Percentiles rank a stretch among this genome's conserved stretches.
Evolutionary conservation across 257 asterid genomes (phyloP).

Genomic region (Cynanchum wilfordii): DNA sequence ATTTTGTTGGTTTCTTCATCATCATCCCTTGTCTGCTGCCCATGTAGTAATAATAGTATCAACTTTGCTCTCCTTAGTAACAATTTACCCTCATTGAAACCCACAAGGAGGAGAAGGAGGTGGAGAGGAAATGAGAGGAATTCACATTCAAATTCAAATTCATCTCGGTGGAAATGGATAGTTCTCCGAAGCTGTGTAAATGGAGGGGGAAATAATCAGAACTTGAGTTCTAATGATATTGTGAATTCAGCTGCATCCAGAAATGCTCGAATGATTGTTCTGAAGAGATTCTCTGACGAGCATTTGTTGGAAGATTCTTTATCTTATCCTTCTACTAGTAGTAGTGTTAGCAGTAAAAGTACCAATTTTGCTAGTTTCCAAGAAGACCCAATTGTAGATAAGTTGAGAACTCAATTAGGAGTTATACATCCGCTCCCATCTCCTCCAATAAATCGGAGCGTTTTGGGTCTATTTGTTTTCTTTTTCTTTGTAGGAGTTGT

Average conservation of each 20-base stretch:
- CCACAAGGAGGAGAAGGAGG: slow-evolving; percentile 11
- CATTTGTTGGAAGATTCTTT: slow-evolving; percentile 24
- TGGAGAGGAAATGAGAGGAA: slow-evolving; percentile 10
- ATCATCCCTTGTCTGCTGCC: slow-evolving; percentile 25
- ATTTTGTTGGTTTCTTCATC: slow-evolving; percentile 21
- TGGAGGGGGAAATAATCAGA: slow-evolving; percentile 44
- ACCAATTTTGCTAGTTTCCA: slow-evolving; percentile 58
- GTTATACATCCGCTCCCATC: slow-evolving; percentile 88
- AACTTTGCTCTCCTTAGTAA: slow-evolving; percentile 5
- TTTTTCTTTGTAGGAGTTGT: slow-evolving; percentile 91
- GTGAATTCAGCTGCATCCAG: slow-evolving; percentile 31
- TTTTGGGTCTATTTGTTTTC: slow-evolving; percentile 65
- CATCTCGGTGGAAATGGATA: slow-evolving; percentile 22
- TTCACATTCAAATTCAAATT: slow-evolving; percentile 9
- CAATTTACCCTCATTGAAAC: slow-evolving; percentile 27
- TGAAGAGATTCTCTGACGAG: slow-evolving; percentile 54
- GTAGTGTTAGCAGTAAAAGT: slow-evolving; percentile 10
- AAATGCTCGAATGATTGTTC: slow-evolving; percentile 43
- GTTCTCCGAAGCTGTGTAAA: slow-evolving; percentile 37
- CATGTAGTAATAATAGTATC: slow-evolving; percentile 8
- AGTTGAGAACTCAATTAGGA: slow-evolving; percentile 87
- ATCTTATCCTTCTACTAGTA: slow-evolving; percentile 24
- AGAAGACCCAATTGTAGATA: slow-evolving; percentile 89
- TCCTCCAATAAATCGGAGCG: slow-evolving; percentile 56
- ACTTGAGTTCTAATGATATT: slow-evolving; percentile 22